Evolutionary conservation across 768 basidiomycete genomes (phyloP), one percentile per base, ranked within the genome.

Genomic region (Sarcodon sp.): DNA sequence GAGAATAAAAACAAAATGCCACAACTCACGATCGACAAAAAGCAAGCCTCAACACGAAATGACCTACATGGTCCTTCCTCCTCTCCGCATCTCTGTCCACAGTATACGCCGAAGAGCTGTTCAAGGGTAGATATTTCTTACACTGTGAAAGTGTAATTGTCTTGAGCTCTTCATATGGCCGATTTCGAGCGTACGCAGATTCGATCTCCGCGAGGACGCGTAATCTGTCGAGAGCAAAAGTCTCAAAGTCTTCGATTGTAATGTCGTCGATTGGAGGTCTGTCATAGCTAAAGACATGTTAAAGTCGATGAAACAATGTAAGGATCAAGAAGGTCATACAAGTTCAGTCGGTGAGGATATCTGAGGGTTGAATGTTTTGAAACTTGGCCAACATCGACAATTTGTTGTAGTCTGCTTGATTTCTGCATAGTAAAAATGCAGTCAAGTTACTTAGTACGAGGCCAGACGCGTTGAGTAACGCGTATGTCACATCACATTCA

Each of bases 201-300:
- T 94, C 91, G 48, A 96, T 93, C 61, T 93, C 90, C 12, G 87
- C 84, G 13, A 96, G 75, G 13, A 96, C 73, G 27, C 89, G 79
- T 33, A 99, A 73, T 35, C 96, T 71, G 54, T 94, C 80, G 16
- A 99, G 71, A 0, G 96, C 96, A 59, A 75, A 87, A 3, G 74
- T 81, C 61, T 99, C 96, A 55, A 99, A 99, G 53, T 97, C 87
- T 61, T 98, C 96, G 13, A 98, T 70, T 1, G 91, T 91, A 15
- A 98, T 83, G 57, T 98, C 91, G 48, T 81, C 82, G 12, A 74
- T 63, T 15, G 96, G 96, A 16, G 93, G 88, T 13, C 60, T 66
- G 55, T 93, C 84, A 59, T 99, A 98, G 64, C 92, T 96, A 47
- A 45, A 35, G 47, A 36, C 46, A 39, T 50, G 33, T 21, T 32